Evolutionary conservation across 2,329 filamentous ascomycete genomes (phyloP), one percentile per base, ranked within the genome.

Genomic region (Pseudocercospora eumusae): DNA sequence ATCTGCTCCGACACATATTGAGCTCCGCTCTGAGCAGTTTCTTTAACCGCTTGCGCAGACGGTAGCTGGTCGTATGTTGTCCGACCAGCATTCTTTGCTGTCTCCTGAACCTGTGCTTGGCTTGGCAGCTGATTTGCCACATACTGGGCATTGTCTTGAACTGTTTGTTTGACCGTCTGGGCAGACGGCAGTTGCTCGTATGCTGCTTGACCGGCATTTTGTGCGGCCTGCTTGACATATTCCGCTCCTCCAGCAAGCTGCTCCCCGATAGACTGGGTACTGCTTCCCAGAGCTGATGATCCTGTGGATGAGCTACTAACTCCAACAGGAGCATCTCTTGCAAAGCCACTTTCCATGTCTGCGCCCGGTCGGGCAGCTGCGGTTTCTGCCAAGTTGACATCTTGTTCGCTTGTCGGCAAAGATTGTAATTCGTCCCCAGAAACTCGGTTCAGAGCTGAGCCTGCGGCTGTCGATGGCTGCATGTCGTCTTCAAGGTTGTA

Each of bases 291-390:
- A 13, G 9, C n/a, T 21, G 44, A 47, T 9, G 20, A 15, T 18
- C 23, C 47, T 10, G 25, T 7, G 21, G 11, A 15, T 28, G 47
- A 15, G 21, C 21, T 27, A 23, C 15, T 21, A 8, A 52, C 20
- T 15, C 47, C 47, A n/a, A 55, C 60, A 21, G 63, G 63, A 25
- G 54, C 23, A 5, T 31, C 47, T 18, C 60, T 33, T 15, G 47
- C 5, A 23, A 52, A 3, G 2, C 3, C 47, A 28, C 47, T 52
- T 25, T 52, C 47, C 21, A 28, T 15, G 10, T 36, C 56, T 13
- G 40, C 54, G 25, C 63, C 63, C 47, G 63, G 60, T n/a, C 63
- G 45, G 10, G 63, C 54, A 23, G 53, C 60, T 21, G 42, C 53
- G 4, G 60, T 60, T 21, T 33, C 60, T 23, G 53, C 27, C 15